phyloP scores from a whole-genome alignment of 2,329 filamentous ascomycete genomes.

The Helminthosporium solani region DNA sequence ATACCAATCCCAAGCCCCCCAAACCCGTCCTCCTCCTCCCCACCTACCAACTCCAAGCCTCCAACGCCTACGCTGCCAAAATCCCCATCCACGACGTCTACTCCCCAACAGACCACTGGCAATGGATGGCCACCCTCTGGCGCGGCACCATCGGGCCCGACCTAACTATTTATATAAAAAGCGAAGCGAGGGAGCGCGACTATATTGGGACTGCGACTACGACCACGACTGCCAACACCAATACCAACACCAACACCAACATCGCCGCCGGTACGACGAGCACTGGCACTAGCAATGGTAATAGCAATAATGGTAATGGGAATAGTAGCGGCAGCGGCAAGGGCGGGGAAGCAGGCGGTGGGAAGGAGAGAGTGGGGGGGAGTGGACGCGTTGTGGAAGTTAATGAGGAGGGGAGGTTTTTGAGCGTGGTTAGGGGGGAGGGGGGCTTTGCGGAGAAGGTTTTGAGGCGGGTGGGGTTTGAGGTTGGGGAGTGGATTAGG shows the following conservation, averaged over 20 bases:
- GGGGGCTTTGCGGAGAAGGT: constrained; percentile 49
- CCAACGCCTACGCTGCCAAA: constrained; percentile 71
- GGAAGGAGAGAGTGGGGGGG: constrained; percentile 4
- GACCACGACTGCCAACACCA: too few species aligned
- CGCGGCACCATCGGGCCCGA: constrained; percentile 81
- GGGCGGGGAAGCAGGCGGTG: constrained; percentile 9
- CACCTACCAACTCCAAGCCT: constrained; percentile 75
- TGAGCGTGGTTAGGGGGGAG: constrained; percentile 40
- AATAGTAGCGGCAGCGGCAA: constrained; percentile 1
- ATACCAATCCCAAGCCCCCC: constrained; percentile 17
- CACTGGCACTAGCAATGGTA: too few species aligned
- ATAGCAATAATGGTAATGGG: constrained; percentile 4
- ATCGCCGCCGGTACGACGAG: too few species aligned
- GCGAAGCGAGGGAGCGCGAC: constrained; percentile 19
- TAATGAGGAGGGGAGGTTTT: constrained; percentile 42
- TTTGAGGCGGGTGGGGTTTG: constrained; percentile 76
- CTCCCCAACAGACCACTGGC: constrained; percentile 86
- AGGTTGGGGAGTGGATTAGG: constrained; percentile 78
- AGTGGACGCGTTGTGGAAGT: constrained; percentile 46
- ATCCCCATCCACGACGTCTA: constrained; percentile 78
- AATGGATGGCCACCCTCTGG: constrained; percentile 96
- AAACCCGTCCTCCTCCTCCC: constrained; percentile 75
- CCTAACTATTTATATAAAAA: constrained; percentile 67
- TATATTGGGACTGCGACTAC: too few species aligned
- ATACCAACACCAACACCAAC: too few species aligned